Evolutionary conservation across 169 alveolate genomes (phyloP), one percentile per base, ranked within the genome.

Genomic region (Besnoitia besnoiti): DNA sequence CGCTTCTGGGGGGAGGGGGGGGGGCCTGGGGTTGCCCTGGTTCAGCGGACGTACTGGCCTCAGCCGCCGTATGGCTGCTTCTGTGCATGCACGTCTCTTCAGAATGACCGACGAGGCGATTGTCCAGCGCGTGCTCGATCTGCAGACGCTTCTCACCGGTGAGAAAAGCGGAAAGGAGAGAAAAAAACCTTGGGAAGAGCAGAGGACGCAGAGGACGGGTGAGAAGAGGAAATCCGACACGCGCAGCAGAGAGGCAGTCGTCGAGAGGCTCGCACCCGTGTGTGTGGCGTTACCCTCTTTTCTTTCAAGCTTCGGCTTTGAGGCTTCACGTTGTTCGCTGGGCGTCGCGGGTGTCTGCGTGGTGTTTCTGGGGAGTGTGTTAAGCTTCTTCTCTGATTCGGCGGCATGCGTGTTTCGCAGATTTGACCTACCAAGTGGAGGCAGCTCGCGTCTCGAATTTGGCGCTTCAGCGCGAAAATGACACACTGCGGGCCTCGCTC

Each of bases 71-170:
- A n/a, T n/a, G n/a, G n/a, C n/a, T n/a, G n/a, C n/a, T n/a, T n/a
- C n/a, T n/a, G n/a, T n/a, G n/a, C n/a, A n/a, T n/a, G n/a, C n/a
- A n/a, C n/a, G 44, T 5, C 14, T 39, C 10, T 35, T 19, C 55
- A 77, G 55, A 44, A 37, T 77, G 87, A 42, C 59, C 33, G 87
- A 77, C 37, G 87, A 77, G 47, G 40, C 87, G 0, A 8, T 77
- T 35, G 40, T 77, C 3, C 59, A 77, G 40, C 40, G 59, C 10
- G 55, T 77, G 21, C 87, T 77, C 55, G 61, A 42, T 21, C 87
- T 77, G 55, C 87, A 77, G 87, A 77, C 87, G 14, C 55, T 77
- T 40, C 40, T 77, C n/a, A 77, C 87, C 35, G 87, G 87, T 77
- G 59, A 24, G 87, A 0, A 40, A 24, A 39, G 35, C 61, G 12